Evolutionary conservation across 306 rosid genomes (phyloP).

Genomic region (Acacia crassicarpa): DNA sequence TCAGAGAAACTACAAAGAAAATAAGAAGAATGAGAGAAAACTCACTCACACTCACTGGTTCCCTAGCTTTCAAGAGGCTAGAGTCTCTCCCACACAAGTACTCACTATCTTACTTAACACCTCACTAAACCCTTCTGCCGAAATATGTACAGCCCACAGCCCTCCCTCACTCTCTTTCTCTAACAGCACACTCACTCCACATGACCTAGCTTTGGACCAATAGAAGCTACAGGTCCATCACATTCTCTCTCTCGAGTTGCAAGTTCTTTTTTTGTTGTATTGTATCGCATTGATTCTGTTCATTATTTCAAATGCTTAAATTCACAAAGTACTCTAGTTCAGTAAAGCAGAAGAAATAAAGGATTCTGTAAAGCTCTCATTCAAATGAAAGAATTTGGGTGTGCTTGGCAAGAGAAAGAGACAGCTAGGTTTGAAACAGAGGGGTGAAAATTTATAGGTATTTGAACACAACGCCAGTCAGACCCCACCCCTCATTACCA

Average conservation of each 20-base stretch:
- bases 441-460: neutral
- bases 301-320: no score
- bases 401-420: neutral
- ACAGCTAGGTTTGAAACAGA: neutral
- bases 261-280: neutral
- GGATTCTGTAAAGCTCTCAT: neutral
- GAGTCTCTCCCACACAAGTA: neutral
- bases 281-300: neutral
- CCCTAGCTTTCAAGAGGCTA: neutral
- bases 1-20: neutral
- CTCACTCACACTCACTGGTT: neutral
- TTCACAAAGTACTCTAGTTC: neutral
- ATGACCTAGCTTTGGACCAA: neutral
- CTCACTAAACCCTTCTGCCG: neutral
- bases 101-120: neutral
- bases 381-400: neutral
- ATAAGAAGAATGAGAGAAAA: neutral
- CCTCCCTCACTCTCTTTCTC: neutral
- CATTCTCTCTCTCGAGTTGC: neutral
- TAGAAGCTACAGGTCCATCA: neutral
- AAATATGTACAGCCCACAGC: neutral
- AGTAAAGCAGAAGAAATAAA: neutral
- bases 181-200: neutral
- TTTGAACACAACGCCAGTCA: neutral
- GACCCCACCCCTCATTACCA: conserved; percentile 5